A percentile compares a stretch with the other conserved stretches of the same genome.
Evolutionary conservation across 108 stramenopile genomes (phyloP).

Genomic region (Thalassiosira profunda): DNA sequence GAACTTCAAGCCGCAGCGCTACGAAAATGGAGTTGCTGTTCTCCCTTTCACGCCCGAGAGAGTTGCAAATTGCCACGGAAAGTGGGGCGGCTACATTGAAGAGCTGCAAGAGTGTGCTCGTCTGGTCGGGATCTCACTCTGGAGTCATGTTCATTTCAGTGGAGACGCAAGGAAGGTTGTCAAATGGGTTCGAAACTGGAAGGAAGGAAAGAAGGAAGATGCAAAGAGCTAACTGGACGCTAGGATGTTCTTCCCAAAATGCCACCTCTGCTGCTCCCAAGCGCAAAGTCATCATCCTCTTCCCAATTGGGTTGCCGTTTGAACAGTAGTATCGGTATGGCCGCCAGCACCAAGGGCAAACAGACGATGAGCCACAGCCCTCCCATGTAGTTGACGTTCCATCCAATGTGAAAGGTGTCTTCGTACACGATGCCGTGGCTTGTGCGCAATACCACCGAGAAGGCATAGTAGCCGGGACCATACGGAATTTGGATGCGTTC

Average conservation of each 20-base stretch:
- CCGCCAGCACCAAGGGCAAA: constrained; percentile 54
- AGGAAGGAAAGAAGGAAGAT: no score
- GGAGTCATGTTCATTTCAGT: constrained; percentile 29
- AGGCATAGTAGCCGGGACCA: constrained; percentile 78
- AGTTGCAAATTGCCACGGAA: constrained; percentile 11
- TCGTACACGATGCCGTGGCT: constrained; percentile 84
- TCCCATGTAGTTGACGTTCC: constrained; percentile 84
- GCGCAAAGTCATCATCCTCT: constrained; percentile 72
- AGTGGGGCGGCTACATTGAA: constrained; percentile 18
- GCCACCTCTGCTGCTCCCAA: constrained; percentile 50
- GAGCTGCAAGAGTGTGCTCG: constrained; percentile 41
- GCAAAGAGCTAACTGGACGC: no score
- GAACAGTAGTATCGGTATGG: constrained; percentile 45
- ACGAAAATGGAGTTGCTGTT: constrained; percentile 41
- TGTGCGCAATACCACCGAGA: constrained; percentile 61
- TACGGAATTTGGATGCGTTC: constrained; percentile 74
- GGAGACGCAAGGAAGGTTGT: constrained; percentile 43
- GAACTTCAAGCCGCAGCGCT: constrained; percentile 40
- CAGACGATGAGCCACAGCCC: constrained; percentile 73
- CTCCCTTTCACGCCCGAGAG: constrained; percentile 19
- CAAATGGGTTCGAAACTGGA: constrained; percentile 19
- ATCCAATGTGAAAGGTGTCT: constrained; percentile 80
- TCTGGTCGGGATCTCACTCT: constrained; percentile 34
- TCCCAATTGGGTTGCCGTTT: constrained; percentile 59
- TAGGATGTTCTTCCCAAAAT: constrained; percentile 56